These are phyloP conservation scores for Cordyceps sp. DNA, from an alignment of 2,329 filamentous ascomycete species.

Conservation along the genomic window DNA sequence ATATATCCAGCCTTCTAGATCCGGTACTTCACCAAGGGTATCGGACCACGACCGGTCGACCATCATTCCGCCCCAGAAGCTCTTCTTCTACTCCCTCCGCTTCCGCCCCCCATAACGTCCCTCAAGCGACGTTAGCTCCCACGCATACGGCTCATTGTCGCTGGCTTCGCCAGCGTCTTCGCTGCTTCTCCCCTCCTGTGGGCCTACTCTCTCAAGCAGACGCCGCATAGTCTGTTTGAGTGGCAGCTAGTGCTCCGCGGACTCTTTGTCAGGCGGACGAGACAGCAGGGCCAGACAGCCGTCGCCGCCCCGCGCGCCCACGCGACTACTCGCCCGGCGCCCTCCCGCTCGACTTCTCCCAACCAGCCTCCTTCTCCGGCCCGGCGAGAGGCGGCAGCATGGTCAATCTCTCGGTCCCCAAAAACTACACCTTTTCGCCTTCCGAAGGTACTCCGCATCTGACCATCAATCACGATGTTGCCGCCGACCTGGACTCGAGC, in stretches of 20 bases:
- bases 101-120: slow-evolving; percentile 86
- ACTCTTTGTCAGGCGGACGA: too few species aligned
- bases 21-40: slow-evolving; percentile 70
- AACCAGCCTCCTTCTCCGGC: neutral
- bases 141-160: slow-evolving; percentile 37
- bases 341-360: neutral
- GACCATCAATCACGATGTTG: slow-evolving; percentile 93
- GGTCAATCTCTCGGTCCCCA: slow-evolving; percentile 68
- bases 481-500: slow-evolving; percentile 79
- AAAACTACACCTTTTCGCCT: slow-evolving; percentile 68
- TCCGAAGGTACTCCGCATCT: slow-evolving; percentile 73
- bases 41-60: slow-evolving; percentile 57
- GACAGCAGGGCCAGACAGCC: slow-evolving; percentile 16
- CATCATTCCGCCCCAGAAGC: slow-evolving; percentile 80
- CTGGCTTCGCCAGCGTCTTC: slow-evolving; percentile 74
- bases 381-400: slow-evolving; percentile 27
- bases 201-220: slow-evolving; percentile 96
- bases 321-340: too few species aligned
- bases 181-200: slow-evolving; percentile 49
- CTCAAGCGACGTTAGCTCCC: slow-evolving; percentile 44
- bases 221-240: slow-evolving; percentile 92
- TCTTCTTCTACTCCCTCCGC: slow-evolving; percentile 67
- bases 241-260: slow-evolving; percentile 92
- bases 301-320: too few species aligned
- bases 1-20: too few species aligned